Evolutionary conservation across 306 rosid genomes (phyloP).

Genomic region (Fagus crenata): DNA sequence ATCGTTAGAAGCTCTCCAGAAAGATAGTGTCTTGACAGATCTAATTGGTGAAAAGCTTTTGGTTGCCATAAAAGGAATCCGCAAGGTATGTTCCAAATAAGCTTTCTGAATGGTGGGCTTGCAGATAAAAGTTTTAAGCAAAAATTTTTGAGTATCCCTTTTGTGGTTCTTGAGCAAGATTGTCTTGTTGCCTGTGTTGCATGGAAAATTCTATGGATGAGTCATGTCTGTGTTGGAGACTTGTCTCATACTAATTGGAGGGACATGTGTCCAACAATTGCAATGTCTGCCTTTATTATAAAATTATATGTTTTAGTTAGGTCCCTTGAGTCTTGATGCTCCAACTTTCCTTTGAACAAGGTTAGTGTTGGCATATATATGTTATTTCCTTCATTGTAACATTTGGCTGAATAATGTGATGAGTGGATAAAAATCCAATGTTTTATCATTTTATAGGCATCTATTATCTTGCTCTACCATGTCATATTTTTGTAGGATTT

Average conservation of each 20-base stretch:
- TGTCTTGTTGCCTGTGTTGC: not conserved
- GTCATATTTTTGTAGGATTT: not conserved
- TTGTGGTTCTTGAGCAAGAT: not conserved
- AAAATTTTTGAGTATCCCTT: not conserved
- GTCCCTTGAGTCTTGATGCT: too few species aligned
- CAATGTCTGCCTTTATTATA: too few species aligned
- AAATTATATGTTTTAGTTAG: too few species aligned
- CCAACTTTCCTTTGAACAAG: too few species aligned
- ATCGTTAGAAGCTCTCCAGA: slow-evolving; percentile 70
- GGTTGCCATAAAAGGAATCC: slow-evolving; percentile 66
- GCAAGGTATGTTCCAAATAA: slow-evolving; percentile 53
- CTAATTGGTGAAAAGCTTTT: slow-evolving; percentile 62
- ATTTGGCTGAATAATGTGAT: too few species aligned
- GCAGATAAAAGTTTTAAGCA: not conserved
- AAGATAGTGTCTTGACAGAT: slow-evolving; percentile 53
- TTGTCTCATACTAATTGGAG: too few species aligned
- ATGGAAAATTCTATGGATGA: not conserved
- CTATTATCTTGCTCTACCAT: not conserved
- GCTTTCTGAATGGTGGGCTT: not conserved
- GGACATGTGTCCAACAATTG: too few species aligned
- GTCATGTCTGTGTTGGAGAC: not conserved
- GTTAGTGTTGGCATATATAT: too few species aligned
- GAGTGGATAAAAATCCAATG: too few species aligned
- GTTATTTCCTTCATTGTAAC: too few species aligned
- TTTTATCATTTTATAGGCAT: too few species aligned